A percentile compares a stretch with the other conserved stretches of the same genome.
These are phyloP conservation scores for Tolypocladium cylindrosporum DNA, from an alignment of 2,329 filamentous ascomycete species.

Conservation along the genomic window DNA sequence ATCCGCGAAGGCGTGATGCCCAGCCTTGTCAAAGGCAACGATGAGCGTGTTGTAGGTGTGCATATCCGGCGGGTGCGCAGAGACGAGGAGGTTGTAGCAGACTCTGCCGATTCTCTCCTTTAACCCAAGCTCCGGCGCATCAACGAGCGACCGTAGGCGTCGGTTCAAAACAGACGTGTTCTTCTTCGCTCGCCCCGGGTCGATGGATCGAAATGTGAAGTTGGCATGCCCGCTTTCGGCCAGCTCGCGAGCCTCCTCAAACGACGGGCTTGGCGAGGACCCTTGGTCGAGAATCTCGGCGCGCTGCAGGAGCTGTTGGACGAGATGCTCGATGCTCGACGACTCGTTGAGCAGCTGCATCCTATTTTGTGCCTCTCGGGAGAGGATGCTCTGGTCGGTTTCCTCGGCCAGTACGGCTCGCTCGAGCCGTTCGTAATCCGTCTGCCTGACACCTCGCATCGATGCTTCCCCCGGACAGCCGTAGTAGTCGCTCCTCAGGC, in stretches of 20 bases:
- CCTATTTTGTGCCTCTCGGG: conserved; percentile 12
- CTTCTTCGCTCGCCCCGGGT: conserved; percentile 13
- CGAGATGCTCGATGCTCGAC: conserved; percentile 14
- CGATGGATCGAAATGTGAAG: conserved; percentile 18
- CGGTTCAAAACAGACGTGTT: conserved; percentile 18
- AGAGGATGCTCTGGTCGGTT: conserved; percentile 6
- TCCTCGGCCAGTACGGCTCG: conserved; percentile 18
- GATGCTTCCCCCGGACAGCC: conserved; percentile 11
- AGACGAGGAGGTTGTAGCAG: conserved; percentile 58
- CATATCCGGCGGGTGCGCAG: conserved; percentile 50
- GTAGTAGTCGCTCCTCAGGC: conserved; percentile 18
- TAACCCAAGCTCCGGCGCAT: conserved; percentile 11
- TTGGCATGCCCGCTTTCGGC: conserved; percentile 4
- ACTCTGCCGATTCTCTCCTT: conserved; percentile 29
- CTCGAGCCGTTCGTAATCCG: conserved; percentile 21
- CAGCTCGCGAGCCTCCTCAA: conserved; percentile 18
- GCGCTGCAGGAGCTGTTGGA: conserved; percentile 19
- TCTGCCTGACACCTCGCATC: conserved; percentile 11
- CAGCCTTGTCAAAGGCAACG: conserved; percentile 47
- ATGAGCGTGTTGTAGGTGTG: conserved; percentile 65
- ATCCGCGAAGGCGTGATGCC: conserved; percentile 39
- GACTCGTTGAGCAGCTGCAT: conserved; percentile 18
- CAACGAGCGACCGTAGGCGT: conserved; percentile 17
- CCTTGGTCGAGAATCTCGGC: conserved; percentile 13
- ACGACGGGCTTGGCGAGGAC: conserved; percentile 13